A percentile compares a stretch with the other conserved stretches of the same genome.
These are phyloP conservation scores for Clavispora carvajalis DNA, from an alignment of 805 yeast species.

Conservation along the genomic window DNA sequence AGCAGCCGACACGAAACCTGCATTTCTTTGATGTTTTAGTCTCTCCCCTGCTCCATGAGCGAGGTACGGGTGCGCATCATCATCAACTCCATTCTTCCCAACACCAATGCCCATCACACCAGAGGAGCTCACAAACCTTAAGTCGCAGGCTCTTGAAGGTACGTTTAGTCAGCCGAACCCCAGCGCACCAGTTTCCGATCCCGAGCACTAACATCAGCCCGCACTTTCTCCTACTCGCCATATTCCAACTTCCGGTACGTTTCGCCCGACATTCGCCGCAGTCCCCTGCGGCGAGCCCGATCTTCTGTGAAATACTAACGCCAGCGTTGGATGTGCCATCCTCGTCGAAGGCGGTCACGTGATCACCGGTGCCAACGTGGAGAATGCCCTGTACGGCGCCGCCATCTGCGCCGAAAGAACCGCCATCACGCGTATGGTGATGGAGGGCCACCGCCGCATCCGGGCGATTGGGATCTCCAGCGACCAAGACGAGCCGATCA, in stretches of 20 bases:
- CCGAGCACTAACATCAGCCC: conserved; percentile 31
- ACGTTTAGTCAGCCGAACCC: no score
- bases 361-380: conserved; percentile 80
- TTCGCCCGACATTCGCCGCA: no score
- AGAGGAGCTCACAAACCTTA: conserved; percentile 21
- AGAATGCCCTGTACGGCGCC: conserved; percentile 82
- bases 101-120: conserved; percentile 15
- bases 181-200: no score
- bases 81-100: background rate
- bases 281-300: no score
- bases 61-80: background rate
- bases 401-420: conserved; percentile 40
- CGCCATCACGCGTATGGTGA: conserved; percentile 28
- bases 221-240: conserved; percentile 56
- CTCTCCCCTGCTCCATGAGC: background rate
- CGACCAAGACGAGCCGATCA: conserved; percentile 51
- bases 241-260: conserved; percentile 61
- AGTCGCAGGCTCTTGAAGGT: conserved; percentile 23
- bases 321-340: conserved; percentile 76
- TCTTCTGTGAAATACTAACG: no score
- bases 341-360: conserved; percentile 45
- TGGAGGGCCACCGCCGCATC: conserved; percentile 39
- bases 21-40: no score
- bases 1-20: no score
- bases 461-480: conserved; percentile 65